Conservation (phyloP, 768 basidiomycete species). For the Podaxis pistillaris region DNA sequence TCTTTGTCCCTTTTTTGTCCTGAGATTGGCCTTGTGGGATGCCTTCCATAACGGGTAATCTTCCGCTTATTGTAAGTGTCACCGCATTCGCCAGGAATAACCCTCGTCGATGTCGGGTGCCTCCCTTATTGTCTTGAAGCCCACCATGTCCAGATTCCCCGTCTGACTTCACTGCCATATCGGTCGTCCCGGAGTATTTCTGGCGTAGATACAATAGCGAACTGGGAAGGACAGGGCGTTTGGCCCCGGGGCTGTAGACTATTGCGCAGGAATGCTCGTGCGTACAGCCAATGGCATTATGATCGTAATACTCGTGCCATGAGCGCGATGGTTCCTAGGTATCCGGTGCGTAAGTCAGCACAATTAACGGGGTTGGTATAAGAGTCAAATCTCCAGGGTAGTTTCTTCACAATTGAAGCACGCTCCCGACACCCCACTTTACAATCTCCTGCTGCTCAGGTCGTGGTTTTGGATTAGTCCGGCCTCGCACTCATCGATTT, state of each 20-base stretch:
- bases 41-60: not conserved
- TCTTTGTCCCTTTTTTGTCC: not conserved
- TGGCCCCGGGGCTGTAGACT: not conserved
- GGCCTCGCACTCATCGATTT: not conserved
- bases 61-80: not conserved
- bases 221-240: not conserved
- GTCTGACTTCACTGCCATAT: not conserved
- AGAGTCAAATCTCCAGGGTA: not conserved
- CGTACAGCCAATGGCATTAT: not conserved
- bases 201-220: not conserved
- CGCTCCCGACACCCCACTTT: not conserved
- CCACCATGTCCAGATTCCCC: not conserved
- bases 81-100: not conserved
- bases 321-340: not conserved
- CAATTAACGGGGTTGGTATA: not conserved
- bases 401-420: not conserved
- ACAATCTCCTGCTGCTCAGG: not conserved
- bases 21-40: not conserved
- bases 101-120: not conserved
- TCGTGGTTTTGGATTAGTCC: not conserved
- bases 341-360: not conserved
- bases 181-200: not conserved
- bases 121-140: not conserved
- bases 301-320: not conserved
- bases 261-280: not conserved